These are phyloP conservation scores for Debaryomyces psychrophilus DNA, from an alignment of 1,139 yeast species.

Conservation along the genomic window DNA sequence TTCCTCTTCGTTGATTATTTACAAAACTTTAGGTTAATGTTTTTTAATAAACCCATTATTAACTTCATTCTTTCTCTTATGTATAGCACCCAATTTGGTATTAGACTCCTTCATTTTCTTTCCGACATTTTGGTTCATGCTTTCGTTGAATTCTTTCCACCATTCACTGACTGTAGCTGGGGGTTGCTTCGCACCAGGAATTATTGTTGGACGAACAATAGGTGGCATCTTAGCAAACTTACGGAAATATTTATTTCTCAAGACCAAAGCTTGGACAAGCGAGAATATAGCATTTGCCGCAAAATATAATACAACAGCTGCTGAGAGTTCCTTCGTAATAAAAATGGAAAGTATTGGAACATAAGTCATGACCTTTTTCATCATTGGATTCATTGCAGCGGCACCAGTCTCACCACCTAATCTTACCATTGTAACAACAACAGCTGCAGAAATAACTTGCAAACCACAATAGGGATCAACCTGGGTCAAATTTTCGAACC, in stretches of 20 bases:
- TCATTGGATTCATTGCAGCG: constrained; percentile 62
- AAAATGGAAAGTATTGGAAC: constrained; percentile 83
- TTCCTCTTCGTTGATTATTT: constrained; percentile 9
- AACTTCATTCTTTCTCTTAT: constrained; percentile 38
- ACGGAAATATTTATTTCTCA: constrained; percentile 65
- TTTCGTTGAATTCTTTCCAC: constrained; percentile 39
- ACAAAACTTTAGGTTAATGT: constrained; percentile 27
- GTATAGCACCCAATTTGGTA: constrained; percentile 42
- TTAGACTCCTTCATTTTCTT: constrained; percentile 41
- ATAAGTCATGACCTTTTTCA: constrained; percentile 71
- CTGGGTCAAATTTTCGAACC: constrained; percentile 81
- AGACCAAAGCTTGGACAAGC: constrained; percentile 65
- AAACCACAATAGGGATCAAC: constrained; percentile 93
- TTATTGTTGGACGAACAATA: constrained; percentile 51
- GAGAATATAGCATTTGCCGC: constrained; percentile 80
- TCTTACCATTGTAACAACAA: constrained; percentile 73
- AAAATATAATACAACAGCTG: constrained; percentile 84
- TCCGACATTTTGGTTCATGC: constrained; percentile 36
- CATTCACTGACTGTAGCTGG: constrained; percentile 43
- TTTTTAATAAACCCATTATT: constrained; percentile 45
- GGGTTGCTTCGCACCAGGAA: constrained; percentile 27
- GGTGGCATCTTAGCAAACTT: constrained; percentile 65
- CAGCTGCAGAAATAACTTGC: constrained; percentile 81
- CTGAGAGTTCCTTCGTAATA: constrained; percentile 82
- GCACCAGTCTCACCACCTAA: constrained; percentile 94